Percentiles rank a stretch among this genome's conserved stretches.
phyloP scores from a whole-genome alignment of 148 eudicot species.

The Arbutus unedo region DNA sequence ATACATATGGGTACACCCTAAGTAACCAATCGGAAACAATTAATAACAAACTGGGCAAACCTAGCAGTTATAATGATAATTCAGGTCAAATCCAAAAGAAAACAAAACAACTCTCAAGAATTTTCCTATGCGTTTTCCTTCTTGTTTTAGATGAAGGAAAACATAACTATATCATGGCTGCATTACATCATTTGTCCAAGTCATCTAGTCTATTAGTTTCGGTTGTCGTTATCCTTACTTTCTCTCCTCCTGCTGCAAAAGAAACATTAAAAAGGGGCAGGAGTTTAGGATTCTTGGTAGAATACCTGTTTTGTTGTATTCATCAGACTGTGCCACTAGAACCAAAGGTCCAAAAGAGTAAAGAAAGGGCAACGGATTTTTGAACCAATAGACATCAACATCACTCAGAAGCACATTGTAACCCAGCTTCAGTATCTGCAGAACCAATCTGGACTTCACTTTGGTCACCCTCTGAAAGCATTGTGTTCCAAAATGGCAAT shows the following conservation, averaged over 20 bases:
- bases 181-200: neutral
- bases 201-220: conserved; percentile 7
- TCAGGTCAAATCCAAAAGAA: neutral
- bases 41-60: neutral
- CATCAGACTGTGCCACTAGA: conserved; percentile 87
- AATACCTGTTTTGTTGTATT: conserved; percentile 72
- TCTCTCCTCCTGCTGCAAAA: neutral
- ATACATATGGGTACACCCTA: neutral
- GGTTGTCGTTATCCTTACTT: neutral
- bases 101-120: neutral
- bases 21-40: neutral
- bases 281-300: neutral
- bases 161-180: neutral
- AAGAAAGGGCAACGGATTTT: conserved; percentile 72
- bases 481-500: conserved; percentile 89
- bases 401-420: conserved; percentile 46
- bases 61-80: neutral
- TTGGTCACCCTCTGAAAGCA: conserved; percentile 94
- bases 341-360: conserved; percentile 69
- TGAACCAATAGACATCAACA: conserved; percentile 96
- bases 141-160: neutral
- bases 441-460: conserved; percentile 80
- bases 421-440: conserved; percentile 74
- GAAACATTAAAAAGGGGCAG: neutral
- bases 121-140: neutral